These are phyloP conservation scores for Patellaria atrata DNA, from an alignment of 495 filamentous ascomycete genomes.

Conservation along the genomic window DNA sequence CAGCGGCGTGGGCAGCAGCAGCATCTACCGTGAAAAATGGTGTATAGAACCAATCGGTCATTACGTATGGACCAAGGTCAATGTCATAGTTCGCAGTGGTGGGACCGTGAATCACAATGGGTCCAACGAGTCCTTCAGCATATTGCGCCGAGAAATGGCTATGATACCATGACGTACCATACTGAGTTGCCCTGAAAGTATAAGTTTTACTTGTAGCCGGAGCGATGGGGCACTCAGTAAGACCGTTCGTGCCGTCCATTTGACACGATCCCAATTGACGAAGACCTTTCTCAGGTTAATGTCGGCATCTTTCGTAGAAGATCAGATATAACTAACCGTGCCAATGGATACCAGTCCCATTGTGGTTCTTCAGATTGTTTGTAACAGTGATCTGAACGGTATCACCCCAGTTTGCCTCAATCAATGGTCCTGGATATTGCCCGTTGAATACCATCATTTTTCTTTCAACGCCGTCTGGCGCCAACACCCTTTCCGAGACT, in stretches of 20 bases:
- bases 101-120: slow-evolving; percentile 27
- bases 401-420: slow-evolving; percentile 25
- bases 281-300: too few species aligned
- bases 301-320: too few species aligned
- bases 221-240: slow-evolving; percentile 29
- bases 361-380: slow-evolving; percentile 22
- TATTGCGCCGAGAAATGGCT: slow-evolving; percentile 26
- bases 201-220: slow-evolving; percentile 25
- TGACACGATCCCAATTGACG: slow-evolving; percentile 20
- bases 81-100: slow-evolving; percentile 27
- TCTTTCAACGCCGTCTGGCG: slow-evolving; percentile 14
- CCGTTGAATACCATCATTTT: slow-evolving; percentile 16
- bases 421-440: slow-evolving; percentile 20
- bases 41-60: slow-evolving; percentile 29
- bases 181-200: slow-evolving; percentile 26
- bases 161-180: slow-evolving; percentile 30
- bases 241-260: slow-evolving; percentile 24
- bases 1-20: slow-evolving; percentile 5
- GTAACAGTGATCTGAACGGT: slow-evolving; percentile 21
- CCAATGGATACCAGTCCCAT: slow-evolving; percentile 29
- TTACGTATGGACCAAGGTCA: slow-evolving; percentile 23
- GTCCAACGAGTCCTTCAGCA: slow-evolving; percentile 25
- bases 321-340: too few species aligned
- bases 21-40: slow-evolving; percentile 19
- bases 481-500: slow-evolving; percentile 10